These are phyloP conservation scores for Prunus salicina DNA, from an alignment of 306 rosid genomes.

Conservation along the genomic window DNA sequence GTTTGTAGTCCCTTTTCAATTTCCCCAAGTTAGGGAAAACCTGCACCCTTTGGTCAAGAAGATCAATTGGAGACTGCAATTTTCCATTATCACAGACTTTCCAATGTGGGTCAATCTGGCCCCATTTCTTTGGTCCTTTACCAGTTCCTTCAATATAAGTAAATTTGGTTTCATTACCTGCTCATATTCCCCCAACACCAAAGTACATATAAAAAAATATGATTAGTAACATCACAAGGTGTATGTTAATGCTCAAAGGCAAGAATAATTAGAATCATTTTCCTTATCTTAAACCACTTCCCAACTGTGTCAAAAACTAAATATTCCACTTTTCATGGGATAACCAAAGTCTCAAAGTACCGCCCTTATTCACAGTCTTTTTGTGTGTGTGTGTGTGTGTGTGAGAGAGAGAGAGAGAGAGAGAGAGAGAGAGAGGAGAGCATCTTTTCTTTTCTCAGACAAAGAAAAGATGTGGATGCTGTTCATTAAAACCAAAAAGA, in stretches of 20 bases:
- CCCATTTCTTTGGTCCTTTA: slow-evolving; percentile 73
- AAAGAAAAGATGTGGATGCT: slow-evolving; percentile 8
- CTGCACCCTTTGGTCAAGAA: slow-evolving; percentile 35
- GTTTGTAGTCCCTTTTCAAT: slow-evolving; percentile 47
- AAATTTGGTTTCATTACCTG: slow-evolving; percentile 45
- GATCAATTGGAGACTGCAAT: slow-evolving; percentile 78
- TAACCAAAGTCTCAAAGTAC: neutral
- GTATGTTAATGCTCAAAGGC: neutral
- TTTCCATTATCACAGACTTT: slow-evolving; percentile 54
- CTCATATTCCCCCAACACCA: neutral
- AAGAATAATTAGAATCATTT: neutral
- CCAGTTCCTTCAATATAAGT: slow-evolving; percentile 43
- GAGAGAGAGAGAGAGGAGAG: neutral
- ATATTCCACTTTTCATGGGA: neutral
- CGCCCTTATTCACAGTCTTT: neutral
- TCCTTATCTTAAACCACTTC: neutral
- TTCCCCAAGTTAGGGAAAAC: slow-evolving; percentile 45
- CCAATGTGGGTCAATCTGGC: slow-evolving; percentile 58
- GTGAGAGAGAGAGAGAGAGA: neutral
- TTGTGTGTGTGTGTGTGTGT: neutral
- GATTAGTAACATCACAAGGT: neutral
- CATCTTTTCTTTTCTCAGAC: slow-evolving; percentile 1
- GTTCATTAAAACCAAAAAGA: neutral
- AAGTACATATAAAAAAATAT: neutral
- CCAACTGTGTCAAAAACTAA: neutral